Percentiles rank a stretch among this genome's conserved stretches.
phyloP scores from a whole-genome alignment of 257 asterid genomes.

The Paraleonurus japonicus region DNA sequence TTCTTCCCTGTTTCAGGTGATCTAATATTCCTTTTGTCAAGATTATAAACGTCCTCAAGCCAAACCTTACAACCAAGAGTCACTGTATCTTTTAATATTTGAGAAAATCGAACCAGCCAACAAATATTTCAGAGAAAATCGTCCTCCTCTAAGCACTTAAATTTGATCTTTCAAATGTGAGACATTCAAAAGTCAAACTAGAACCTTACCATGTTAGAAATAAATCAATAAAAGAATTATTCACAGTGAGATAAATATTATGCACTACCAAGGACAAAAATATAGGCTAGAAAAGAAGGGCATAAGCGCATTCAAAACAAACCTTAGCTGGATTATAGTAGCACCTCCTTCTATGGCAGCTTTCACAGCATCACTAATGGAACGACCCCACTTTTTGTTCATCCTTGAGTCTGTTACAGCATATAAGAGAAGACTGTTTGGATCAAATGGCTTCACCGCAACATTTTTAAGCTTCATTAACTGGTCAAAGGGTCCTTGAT shows the following conservation, averaged over 20 bases:
- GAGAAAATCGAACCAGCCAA: not conserved
- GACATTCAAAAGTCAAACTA: not conserved
- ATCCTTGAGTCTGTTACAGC: conserved; percentile 96
- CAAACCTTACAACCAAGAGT: not conserved
- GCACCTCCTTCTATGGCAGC: conserved; percentile 95
- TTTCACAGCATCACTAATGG: conserved; percentile 72
- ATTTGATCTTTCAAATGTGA: not conserved
- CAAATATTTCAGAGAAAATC: not conserved
- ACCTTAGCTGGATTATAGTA: conserved; percentile 89
- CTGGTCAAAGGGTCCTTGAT: conserved; percentile 92
- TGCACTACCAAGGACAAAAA: not conserved
- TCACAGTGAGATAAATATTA: not conserved
- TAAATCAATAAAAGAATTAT: not conserved
- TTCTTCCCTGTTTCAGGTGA: not conserved
- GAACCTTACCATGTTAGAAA: not conserved
- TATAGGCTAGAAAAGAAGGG: not conserved
- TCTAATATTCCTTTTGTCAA: not conserved
- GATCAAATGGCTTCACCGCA: conserved; percentile 47
- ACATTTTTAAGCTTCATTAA: conserved; percentile 65
- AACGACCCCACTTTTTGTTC: conserved; percentile 86
- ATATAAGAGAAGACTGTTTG: conserved; percentile 71
- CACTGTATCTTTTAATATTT: not conserved
- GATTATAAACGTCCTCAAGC: not conserved
- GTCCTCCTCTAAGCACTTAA: not conserved
- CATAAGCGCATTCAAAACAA: conserved; percentile 16